Base-by-base conservation (phyloP, 1,284 basidiomycete genomes). In the Termitomyces sp. region DNA sequence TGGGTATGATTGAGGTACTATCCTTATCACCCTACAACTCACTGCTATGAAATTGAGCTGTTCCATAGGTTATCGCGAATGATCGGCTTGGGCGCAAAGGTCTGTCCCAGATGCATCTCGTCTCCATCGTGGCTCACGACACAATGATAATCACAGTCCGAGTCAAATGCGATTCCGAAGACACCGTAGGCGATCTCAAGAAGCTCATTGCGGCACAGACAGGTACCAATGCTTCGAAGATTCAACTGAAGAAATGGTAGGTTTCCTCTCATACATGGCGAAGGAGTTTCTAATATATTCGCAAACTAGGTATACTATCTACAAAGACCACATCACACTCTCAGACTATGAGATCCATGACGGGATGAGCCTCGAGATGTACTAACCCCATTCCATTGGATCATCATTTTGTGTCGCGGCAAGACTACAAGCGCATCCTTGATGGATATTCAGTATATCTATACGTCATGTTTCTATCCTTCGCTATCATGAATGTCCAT, bases 11-110 rank as follows among this genome's bases (percentile, higher is more conserved):
- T 60, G 83, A 85, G 68, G 83, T 82, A 58, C 39, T 45, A 72
- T 59, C 49, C 19, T n/a, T 17, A 26, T 5, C n/a, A 40, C 34
- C 34, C 39, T 8, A 38, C 15, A 51, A 30, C 5, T n/a, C 5
- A 5, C 17, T 38, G 21, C 33, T 13, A 30, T 33, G 38, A 28
- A 28, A n/a, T 38, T 31, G 38, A 43, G 31, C 47, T 17, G 5
- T 40, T 28, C 31, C 42, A 2, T 54, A 98, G 85, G 85, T 98
- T 58, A 96, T 96, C 63, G 96, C 94, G 7, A 98, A 98, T 73
- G 95, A 98, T 77, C 89, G 96, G 68, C 80, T 98, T 53, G 96
- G 96, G 47, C 86, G 92, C 57, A 98, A 97, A 88, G 95, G 95
- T 93, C 44, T 53, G 61, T 50, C 45, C 2, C n/a, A 6, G 13